A percentile compares a stretch with the other conserved stretches of the same genome.
phyloP scores from a whole-genome alignment of 2,329 filamentous ascomycete genomes.

The Aspergillus hiratsukae region DNA sequence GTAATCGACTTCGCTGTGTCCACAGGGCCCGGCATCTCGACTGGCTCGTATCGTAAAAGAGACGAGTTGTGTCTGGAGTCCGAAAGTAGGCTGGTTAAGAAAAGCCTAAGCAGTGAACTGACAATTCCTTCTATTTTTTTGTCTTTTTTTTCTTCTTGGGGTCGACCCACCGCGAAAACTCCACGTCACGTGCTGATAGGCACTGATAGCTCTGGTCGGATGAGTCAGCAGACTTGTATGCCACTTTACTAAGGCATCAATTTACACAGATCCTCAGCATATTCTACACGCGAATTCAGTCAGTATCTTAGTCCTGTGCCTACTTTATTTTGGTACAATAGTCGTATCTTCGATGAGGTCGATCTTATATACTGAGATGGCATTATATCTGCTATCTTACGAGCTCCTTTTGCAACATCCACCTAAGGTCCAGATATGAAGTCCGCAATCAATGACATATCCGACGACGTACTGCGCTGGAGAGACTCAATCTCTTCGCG shows the following conservation, averaged over 20 bases:
- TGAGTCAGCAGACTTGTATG: slow-evolving; percentile 1
- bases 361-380: not conserved
- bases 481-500: not conserved
- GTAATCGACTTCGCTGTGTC: slow-evolving; percentile 34
- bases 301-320: not conserved
- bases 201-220: not conserved
- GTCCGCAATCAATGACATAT: not conserved
- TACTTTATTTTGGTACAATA: not conserved
- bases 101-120: slow-evolving; percentile 6
- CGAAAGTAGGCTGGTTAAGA: not conserved
- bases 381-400: not conserved
- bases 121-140: slow-evolving; percentile 24
- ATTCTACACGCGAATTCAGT: not conserved
- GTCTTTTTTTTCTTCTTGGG: slow-evolving; percentile 19
- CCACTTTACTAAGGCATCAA: slow-evolving; percentile 10
- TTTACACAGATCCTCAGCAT: not conserved
- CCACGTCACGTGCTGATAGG: slow-evolving; percentile 32
- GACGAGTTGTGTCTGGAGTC: slow-evolving; percentile 5
- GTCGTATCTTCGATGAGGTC: not conserved
- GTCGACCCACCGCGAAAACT: slow-evolving; percentile 11
- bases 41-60: slow-evolving; percentile 8
- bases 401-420: not conserved
- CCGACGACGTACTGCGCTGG: not conserved
- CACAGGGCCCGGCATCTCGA: slow-evolving; percentile 33
- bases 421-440: not conserved